Base-by-base conservation (phyloP, 768 basidiomycete species). In the Boletus patriciae region DNA sequence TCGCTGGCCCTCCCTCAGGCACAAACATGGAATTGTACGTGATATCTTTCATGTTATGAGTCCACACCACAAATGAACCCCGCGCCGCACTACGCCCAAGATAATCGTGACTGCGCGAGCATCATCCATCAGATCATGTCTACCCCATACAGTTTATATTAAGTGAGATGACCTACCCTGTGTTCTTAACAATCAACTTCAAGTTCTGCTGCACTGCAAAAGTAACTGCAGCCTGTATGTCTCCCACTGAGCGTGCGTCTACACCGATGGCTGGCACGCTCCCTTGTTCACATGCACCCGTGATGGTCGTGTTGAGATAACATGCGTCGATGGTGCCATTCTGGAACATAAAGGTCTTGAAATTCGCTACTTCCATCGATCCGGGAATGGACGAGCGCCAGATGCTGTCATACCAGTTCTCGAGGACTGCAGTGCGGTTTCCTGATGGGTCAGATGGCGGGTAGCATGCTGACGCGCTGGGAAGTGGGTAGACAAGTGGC, bases 251-350 rank as follows among this genome's bases (percentile, higher is more conserved):
- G 10, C 62, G 64, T 0, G 55, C 69, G 21, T 70, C 65, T 10
- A 73, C 64, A 21, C 64, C 66, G 18, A 69, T 60, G 13, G 54
- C 59, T 12, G 70, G 65, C 1, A 72, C 65, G 4, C 54, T 63
- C 13, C 68, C 69, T 57, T 66, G 68, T 33, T 52, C 55, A 44
- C 71, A 72, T 0, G 19, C 33, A 9, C 44, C 59, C 1, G 57
- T 59, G 54, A 70, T 52, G 38, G 61, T 57, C 18, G 76, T 77
- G 27, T 78, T 73, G 43, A 76, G 55, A 47, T 53, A 62, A 40
- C 59, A 65, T 3, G 57, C 50, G 1, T 76, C 75, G 43, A 81
- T 79, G 37, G 78, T 81, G n/a, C 77, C 80, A 60, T 80, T 81
- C 25, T 45, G 54, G 31, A 70, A 76, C 1, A 68, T 63, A 48